phyloP scores from a whole-genome alignment of 2,329 filamentous ascomycete genomes.

The Lachnellula arida region DNA sequence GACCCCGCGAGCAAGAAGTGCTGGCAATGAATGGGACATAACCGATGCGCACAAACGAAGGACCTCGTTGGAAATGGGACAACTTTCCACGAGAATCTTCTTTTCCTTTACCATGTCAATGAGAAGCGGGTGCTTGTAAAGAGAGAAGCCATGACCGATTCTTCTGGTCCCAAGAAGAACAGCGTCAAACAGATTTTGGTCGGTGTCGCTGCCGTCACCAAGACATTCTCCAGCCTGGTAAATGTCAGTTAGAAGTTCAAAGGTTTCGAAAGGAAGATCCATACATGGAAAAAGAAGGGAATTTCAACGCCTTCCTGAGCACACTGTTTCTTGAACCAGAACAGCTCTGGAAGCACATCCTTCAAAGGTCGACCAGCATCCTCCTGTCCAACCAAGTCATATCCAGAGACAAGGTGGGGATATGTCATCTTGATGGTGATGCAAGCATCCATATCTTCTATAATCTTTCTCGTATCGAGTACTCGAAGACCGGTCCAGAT shows the following conservation, averaged over 20 bases:
- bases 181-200: constrained; percentile 83
- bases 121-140: constrained; percentile 88
- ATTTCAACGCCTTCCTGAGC: constrained; percentile 72
- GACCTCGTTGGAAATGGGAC: constrained; percentile 87
- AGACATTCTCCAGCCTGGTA: constrained; percentile 73
- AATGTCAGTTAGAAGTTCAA: background rate
- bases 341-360: constrained; percentile 76
- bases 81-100: constrained; percentile 82
- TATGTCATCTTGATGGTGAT: constrained; percentile 75
- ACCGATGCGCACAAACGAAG: constrained; percentile 73
- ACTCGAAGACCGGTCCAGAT: constrained; percentile 78
- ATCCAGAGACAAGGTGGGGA: constrained; percentile 77
- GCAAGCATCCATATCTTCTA: constrained; percentile 82
- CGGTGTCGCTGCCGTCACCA: constrained; percentile 69
- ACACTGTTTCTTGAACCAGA: constrained; percentile 91
- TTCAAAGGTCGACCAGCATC: constrained; percentile 70
- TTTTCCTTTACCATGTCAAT: constrained; percentile 86
- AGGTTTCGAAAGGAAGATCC: constrained; percentile 7
- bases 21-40: constrained; percentile 74
- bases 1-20: constrained; percentile 79
- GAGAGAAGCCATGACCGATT: constrained; percentile 83
- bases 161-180: constrained; percentile 80
- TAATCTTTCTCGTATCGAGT: constrained; percentile 58
- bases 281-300: constrained; percentile 83
- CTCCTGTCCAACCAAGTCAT: constrained; percentile 87